Evolutionary conservation across 352 stramenopile genomes (phyloP).

Genomic region (Phytophthora cactorum): DNA sequence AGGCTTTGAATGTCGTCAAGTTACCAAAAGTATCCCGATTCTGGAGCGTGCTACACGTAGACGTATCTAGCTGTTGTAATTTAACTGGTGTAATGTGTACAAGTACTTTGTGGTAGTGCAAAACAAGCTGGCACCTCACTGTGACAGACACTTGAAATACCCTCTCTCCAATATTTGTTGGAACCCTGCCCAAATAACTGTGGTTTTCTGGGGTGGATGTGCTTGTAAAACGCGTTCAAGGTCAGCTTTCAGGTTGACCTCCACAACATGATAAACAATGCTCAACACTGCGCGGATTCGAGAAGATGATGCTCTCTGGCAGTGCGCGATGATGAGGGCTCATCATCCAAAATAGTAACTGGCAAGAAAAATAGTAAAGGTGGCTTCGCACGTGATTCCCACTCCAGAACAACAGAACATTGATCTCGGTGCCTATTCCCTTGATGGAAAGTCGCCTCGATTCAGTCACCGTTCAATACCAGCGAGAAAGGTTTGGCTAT

Average conservation of each 20-base stretch:
- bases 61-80: neutral
- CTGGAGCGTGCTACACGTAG: neutral
- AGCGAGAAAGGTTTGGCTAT: too few relatives aligned
- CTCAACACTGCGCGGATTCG: too few relatives aligned
- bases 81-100: neutral
- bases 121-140: neutral
- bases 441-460: neutral
- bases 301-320: neutral
- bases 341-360: neutral
- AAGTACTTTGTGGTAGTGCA: neutral
- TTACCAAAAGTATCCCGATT: slow-evolving; percentile 6
- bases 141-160: too few relatives aligned
- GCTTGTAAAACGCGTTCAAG: too few relatives aligned
- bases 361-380: neutral
- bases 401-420: neutral
- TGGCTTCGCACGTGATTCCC: slow-evolving; percentile 2
- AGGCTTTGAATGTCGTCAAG: neutral
- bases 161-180: too few relatives aligned
- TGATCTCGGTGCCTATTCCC: neutral
- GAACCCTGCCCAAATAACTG: too few relatives aligned
- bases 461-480: neutral
- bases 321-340: neutral
- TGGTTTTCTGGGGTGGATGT: too few relatives aligned
- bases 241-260: too few relatives aligned
- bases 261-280: too few relatives aligned